Conservation (phyloP, 108 stramenopile genomes). For the Cyclotella cryptica region DNA sequence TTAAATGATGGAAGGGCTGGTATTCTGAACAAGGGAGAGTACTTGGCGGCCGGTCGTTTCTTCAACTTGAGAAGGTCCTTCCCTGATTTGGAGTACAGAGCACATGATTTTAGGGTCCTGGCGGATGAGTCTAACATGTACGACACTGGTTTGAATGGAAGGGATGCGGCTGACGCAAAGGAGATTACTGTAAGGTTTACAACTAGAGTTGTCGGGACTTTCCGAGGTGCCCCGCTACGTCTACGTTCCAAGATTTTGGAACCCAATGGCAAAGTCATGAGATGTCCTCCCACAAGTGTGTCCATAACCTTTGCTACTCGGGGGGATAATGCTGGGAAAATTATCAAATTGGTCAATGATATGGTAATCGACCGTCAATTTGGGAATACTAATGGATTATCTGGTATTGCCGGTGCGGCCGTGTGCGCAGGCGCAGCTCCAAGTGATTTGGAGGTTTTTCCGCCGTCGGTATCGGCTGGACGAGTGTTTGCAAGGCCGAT, state of each 20-base stretch:
- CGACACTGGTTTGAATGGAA: neutral
- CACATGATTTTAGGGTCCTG: conserved; percentile 62
- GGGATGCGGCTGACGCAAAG: neutral
- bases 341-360: conserved; percentile 59
- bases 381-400: conserved; percentile 66
- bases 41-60: conserved; percentile 62
- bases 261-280: conserved; percentile 56
- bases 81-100: conserved; percentile 65
- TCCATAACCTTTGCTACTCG: conserved; percentile 53
- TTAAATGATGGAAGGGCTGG: conserved; percentile 40
- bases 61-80: conserved; percentile 59
- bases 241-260: conserved; percentile 41
- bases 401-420: conserved; percentile 61
- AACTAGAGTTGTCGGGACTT: conserved; percentile 52
- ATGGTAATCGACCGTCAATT: conserved; percentile 66
- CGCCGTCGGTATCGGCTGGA: conserved; percentile 25
- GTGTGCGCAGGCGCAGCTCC: conserved; percentile 43
- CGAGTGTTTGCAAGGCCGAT: conserved; percentile 16
- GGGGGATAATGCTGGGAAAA: conserved; percentile 39
- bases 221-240: conserved; percentile 48
- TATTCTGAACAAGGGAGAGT: conserved; percentile 53
- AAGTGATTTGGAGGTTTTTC: conserved; percentile 31
- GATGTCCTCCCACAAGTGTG: conserved; percentile 64
- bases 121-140: conserved; percentile 12
- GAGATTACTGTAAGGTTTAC: conserved; percentile 63